A percentile compares a stretch with the other conserved stretches of the same genome.
phyloP scores from a whole-genome alignment of 768 basidiomycete genomes.

The Pleurotus tuoliensis region DNA sequence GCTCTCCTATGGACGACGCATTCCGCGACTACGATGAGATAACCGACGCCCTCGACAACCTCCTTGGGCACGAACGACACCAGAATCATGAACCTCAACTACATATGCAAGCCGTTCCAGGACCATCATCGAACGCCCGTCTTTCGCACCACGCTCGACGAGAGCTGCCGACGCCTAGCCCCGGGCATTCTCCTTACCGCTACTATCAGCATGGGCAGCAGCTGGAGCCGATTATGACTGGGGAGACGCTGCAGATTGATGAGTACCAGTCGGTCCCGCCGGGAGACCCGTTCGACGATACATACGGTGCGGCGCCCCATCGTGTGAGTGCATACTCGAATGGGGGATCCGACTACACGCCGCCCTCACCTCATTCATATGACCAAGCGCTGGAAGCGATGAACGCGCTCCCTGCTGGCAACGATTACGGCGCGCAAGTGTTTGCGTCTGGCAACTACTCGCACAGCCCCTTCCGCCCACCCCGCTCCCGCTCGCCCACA shows the following conservation, averaged over 20 bases:
- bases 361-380: slow-evolving; percentile 28
- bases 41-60: slow-evolving; percentile 7
- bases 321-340: slow-evolving; percentile 23
- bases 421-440: slow-evolving; percentile 57
- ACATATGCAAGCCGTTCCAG: background rate
- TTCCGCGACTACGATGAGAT: slow-evolving; percentile 5
- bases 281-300: slow-evolving; percentile 26
- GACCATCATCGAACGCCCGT: background rate
- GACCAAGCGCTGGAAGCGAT: slow-evolving; percentile 26
- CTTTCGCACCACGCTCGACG: slow-evolving; percentile 3
- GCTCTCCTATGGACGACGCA: slow-evolving; percentile 1
- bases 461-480: slow-evolving; percentile 41
- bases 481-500: slow-evolving; percentile 74
- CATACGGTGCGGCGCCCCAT: slow-evolving; percentile 16
- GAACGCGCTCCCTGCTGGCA: slow-evolving; percentile 28
- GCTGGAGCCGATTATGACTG: slow-evolving; percentile 59
- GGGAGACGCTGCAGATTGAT: slow-evolving; percentile 57
- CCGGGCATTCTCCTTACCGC: slow-evolving; percentile 22
- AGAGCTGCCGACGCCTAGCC: slow-evolving; percentile 11
- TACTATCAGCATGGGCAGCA: slow-evolving; percentile 62
- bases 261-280: slow-evolving; percentile 13
- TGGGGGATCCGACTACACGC: slow-evolving; percentile 21
- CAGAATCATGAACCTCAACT: background rate
- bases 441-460: slow-evolving; percentile 62
- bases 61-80: background rate